Base-by-base conservation (phyloP, 768 basidiomycete genomes). In the Lepiota brunneoincarnata region DNA sequence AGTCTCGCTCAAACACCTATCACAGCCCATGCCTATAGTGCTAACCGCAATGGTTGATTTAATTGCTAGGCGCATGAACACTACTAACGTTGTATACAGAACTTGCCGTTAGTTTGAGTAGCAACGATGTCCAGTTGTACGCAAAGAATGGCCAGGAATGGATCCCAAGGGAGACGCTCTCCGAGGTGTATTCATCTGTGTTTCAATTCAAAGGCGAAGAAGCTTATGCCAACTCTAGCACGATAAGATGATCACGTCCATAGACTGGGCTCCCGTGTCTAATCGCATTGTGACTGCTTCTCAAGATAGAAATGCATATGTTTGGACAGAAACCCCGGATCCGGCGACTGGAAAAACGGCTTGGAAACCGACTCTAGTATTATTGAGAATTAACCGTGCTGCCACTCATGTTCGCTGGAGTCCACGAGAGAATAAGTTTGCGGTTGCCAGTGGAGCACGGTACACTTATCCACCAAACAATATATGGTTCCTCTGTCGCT, bases 231-330 rank as follows among this genome's bases (percentile, higher is more conserved):
- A 20, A 20, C 40, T 35, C 26, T 66, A 98, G 94, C 97, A 99
- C 73, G 97, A 99, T 76, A 98, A 98, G 72, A 74, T 87, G 55
- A 89, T 99, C 72, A 98, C 96, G 2, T 94, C 93, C 52, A 97
- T 99, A 69, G 95, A 98, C 69, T 99, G 97, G 97, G 97, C 95
- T 11, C 94, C 95, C 15, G 82, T 83, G 61, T 93, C 97, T 43
- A 98, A 98, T 72, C 89, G 92, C 41, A 96, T 99, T 72, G 96
- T 99, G 21, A 98, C 97, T 11, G 92, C 93, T 62, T 96, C 95
- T n/a, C 96, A 99, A 68, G 97, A 99, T 67, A 79, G 97, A 50
- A 99, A 99, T 67, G 96, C 97, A 35, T 99, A 99, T 65, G 97
- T 99, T 28, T 99, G 97, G 97, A 87, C 92, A 51, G 86, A 89